Evolutionary conservation across 2,329 filamentous ascomycete genomes (phyloP).

Genomic region (Myriosclerotinia duriaeana): DNA sequence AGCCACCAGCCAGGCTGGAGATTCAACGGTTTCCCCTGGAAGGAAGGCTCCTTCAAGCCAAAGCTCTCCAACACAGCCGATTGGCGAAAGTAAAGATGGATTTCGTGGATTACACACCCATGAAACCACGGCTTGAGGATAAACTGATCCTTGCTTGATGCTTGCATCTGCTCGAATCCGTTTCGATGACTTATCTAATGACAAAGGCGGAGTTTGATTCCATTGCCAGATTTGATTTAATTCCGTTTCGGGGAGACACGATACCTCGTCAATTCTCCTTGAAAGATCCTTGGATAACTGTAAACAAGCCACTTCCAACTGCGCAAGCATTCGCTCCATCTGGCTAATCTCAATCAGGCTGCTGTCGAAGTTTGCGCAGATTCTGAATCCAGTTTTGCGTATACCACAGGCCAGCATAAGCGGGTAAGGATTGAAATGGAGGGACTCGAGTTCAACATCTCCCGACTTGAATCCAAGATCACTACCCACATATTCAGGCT

Average conservation of each 20-base stretch:
- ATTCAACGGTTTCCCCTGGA: conserved; percentile 42
- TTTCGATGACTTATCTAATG: conserved; percentile 38
- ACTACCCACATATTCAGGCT: conserved; percentile 4
- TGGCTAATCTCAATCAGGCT: conserved; percentile 41
- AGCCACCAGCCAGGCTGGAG: conserved; percentile 48
- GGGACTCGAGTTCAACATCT: conserved; percentile 38
- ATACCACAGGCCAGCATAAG: conserved; percentile 51
- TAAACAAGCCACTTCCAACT: conserved; percentile 38
- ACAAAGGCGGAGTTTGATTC: conserved; percentile 44
- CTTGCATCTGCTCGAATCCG: conserved; percentile 28
- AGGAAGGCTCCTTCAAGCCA: conserved; percentile 54
- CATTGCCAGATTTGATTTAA: conserved; percentile 46
- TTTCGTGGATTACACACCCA: conserved; percentile 42
- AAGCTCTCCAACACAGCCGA: conserved; percentile 44
- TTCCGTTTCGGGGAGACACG: conserved; percentile 37
- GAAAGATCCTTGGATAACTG: conserved; percentile 35
- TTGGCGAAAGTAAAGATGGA: conserved; percentile 43
- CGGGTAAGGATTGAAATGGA: conserved; percentile 50
- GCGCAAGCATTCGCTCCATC: conserved; percentile 44
- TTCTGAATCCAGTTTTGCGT: conserved; percentile 45
- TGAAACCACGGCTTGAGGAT: conserved; percentile 42
- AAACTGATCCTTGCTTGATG: conserved; percentile 37
- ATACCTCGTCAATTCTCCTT: conserved; percentile 40
- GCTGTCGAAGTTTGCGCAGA: conserved; percentile 47
- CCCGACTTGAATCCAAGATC: conserved; percentile 33